These are phyloP conservation scores for Eleusine coracana DNA, from an alignment of 176 grass and related monocot genomes.

Conservation along the genomic window DNA sequence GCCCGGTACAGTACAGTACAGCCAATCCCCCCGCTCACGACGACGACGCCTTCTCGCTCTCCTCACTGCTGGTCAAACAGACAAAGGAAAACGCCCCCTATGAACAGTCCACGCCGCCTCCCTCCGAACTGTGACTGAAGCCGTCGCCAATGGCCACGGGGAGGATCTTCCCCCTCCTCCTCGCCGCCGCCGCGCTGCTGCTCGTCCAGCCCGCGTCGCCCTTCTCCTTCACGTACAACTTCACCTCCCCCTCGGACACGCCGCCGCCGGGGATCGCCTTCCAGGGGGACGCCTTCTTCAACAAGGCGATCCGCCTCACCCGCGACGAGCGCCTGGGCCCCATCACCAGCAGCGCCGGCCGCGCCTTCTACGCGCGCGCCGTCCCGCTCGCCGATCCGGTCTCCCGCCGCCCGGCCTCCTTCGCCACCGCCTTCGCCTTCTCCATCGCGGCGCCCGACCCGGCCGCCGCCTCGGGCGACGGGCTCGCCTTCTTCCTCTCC, in stretches of 20 bases:
- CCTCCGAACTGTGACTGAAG: neutral
- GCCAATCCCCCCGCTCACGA: slow-evolving; percentile 7
- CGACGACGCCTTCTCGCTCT: neutral
- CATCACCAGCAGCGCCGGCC: slow-evolving; percentile 63
- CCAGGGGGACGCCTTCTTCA: slow-evolving; percentile 83
- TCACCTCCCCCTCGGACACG: slow-evolving; percentile 53
- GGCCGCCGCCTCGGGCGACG: slow-evolving; percentile 53
- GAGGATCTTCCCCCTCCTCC: slow-evolving; percentile 30
- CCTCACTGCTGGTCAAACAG: slow-evolving; percentile 3
- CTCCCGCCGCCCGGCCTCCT: slow-evolving; percentile 51
- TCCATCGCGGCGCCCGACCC: slow-evolving; percentile 51
- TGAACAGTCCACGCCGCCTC: neutral
- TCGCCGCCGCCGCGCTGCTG: slow-evolving; percentile 1
- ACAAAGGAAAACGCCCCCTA: slow-evolving; percentile 2
- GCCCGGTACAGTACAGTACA: neutral
- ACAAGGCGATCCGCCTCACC: slow-evolving; percentile 71
- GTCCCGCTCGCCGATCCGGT: slow-evolving; percentile 57
- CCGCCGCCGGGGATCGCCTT: slow-evolving; percentile 62
- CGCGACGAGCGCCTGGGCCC: slow-evolving; percentile 64
- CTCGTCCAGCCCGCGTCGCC: neutral
- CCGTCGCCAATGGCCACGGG: neutral
- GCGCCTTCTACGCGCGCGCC: slow-evolving; percentile 54
- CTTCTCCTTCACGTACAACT: slow-evolving; percentile 76
- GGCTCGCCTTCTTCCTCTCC: slow-evolving; percentile 83
- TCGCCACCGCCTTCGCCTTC: slow-evolving; percentile 72